Evolutionary conservation across 139 green algal species (phyloP), one percentile per base, ranked within the genome.

Genomic region (Pleodorina starrii): DNA sequence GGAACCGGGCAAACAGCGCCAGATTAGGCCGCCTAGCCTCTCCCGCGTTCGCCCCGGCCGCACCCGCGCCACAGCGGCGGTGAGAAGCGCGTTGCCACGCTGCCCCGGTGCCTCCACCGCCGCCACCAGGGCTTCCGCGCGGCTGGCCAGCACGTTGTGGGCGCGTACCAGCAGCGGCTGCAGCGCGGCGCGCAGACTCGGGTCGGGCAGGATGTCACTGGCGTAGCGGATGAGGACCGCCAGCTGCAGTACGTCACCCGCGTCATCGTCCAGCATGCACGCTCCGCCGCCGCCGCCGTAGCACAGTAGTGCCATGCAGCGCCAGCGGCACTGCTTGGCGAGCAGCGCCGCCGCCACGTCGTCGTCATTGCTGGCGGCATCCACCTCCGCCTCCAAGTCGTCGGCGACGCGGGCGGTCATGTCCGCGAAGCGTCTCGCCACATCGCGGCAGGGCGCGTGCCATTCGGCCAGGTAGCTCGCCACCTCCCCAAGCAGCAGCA

Each of bases 401-500:
- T 94, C 91, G 38, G 93, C 93, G 42, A 68, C 87, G 6, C 44
- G 36, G 0, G 25, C 43, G 9, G 90, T 91, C 76, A 93, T 93
- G 21, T 35, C 74, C 19, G 93, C 92, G 91, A 95, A 95, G 25
- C 72, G 82, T 27, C 83, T 75, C 10, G 91, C 90, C 25, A 93
- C 78, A 2, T 23, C 14, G 17, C 36, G 3, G 36, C 69, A 82
- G 35, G 68, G 84, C 11, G 23, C 4, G 50, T 89, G 46, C 69
- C 69, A 89, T 23, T 69, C 51, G 0, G 91, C 78, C 17, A 95
- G 87, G 90, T 92, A 95, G 7, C 90, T 80, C 14, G 90, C 90
- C 17, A 93, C 19, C 74, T 92, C 86, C 4, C 92, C 92, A 42
- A 95, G 89, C 40, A 94, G 74, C 76, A 93, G 66, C 69, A 94